Evolutionary conservation across 805 yeast species (phyloP), one percentile per base, ranked within the genome.

Genomic region (Candida alai): DNA sequence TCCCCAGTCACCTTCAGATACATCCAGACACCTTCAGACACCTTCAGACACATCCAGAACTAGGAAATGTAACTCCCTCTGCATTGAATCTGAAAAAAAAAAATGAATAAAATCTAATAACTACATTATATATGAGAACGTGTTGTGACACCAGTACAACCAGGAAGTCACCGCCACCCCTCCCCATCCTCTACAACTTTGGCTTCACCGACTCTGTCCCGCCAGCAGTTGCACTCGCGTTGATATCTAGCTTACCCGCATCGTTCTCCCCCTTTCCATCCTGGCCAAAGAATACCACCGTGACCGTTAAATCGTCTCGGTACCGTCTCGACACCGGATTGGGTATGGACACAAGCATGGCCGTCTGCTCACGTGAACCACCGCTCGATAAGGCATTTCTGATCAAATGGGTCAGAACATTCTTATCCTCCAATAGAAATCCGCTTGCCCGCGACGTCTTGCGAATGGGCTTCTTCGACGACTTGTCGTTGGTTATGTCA

Each of bases 291-390:
- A 93, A 93, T 2, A 90, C 86, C 16, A 93, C 98, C 3, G 96
- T 87, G 4, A 89, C 97, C 1, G 97, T 89, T 53, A 93, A 70
- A 58, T 93, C 98, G 62, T 93, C 98, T 57, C 98, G 78, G 60
- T 89, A 90, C 28, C 87, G 73, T 60, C 98, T 78, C 14, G 96
- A 83, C 47, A 84, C 73, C 2, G 97, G 97, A 12, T 88, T 76
- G 13, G 97, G 97, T 34, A 93, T 87, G 35, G 93, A 81, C 12
- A 88, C 82, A 40, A 93, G 65, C 75, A 93, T 84, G 15, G 89
- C 78, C 3, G 89, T 88, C 48, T 87, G 89, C 42, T 90, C 96
- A 43, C 78, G 76, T 24, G 85, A 80, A 0, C 95, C 96, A 5
- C 96, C 95, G 43, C 74, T 74, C 37, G 86, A 78, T 38, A 93